Evolutionary conservation across 2,329 filamentous ascomycete genomes (phyloP), one percentile per base, ranked within the genome.

Genomic region (Fusarium praegraminearum): DNA sequence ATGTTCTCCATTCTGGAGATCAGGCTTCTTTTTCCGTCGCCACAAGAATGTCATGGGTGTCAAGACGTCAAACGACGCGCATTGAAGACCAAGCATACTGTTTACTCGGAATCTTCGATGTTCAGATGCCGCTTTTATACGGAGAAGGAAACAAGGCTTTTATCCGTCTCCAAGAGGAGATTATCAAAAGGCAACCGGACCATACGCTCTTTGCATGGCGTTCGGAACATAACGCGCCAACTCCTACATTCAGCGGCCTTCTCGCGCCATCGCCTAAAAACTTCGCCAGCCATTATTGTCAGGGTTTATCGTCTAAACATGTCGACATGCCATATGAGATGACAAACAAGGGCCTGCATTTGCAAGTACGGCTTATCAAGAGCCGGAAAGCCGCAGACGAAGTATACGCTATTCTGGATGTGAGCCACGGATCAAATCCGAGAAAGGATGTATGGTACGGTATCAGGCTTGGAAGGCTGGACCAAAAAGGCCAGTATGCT

Each of bases 71-170:
- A 33, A 79, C 77, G 4, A 74, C 66, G 1, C 73, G 76, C 9
- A 13, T 38, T 28, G 75, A 80, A 30, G 78, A 81, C 57, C 62
- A 72, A 24, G 78, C 79, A 0, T 81, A 80, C 55, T 78, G 74
- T 22, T 51, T 81, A 16, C 61, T 81, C 18, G 79, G 79, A 2
- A 65, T 81, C 1, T 80, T 79, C 16, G 71, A 67, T 30, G 71
- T 81, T 3, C 76, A 76, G n/a, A 80, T 81, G 77, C 75, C 77
- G 5, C 65, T 80, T 15, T 62, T 80, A 0, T 81, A 80, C 13
- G 79, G 79, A 5, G 79, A 80, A 33, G 78, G 78, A 9, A 43
- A 18, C 20, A 74, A 68, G 32, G 77, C 79, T 3, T 81, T 79
- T 45, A 52, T 73, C 8, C 71, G 79, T 24, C 63, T 81, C 1